phyloP scores from a whole-genome alignment of 805 yeast genomes.

The Starmerella cellae region DNA sequence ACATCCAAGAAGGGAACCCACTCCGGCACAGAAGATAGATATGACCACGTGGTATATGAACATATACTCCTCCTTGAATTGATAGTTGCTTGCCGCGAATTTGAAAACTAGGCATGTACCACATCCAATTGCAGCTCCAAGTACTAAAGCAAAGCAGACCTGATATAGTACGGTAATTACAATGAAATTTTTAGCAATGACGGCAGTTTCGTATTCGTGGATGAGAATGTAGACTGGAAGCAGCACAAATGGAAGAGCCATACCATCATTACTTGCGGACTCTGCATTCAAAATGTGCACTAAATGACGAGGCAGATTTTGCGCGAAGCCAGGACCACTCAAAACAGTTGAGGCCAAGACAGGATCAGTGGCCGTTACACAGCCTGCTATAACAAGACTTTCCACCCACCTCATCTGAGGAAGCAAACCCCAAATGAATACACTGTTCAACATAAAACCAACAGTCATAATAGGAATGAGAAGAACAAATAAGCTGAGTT shows the following conservation, averaged over 20 bases:
- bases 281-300: constrained; percentile 53
- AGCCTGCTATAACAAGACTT: constrained; percentile 49
- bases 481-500: constrained; percentile 44
- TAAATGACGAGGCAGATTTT: constrained; percentile 44
- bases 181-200: constrained; percentile 51
- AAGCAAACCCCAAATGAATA: constrained; percentile 47
- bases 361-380: constrained; percentile 70
- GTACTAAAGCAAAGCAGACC: constrained; percentile 31
- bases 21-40: constrained; percentile 48
- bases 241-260: constrained; percentile 47
- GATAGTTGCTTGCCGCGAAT: constrained; percentile 27
- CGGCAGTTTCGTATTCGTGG: constrained; percentile 34
- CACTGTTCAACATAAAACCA: constrained; percentile 55
- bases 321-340: constrained; percentile 61
- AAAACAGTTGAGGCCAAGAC: constrained; percentile 39
- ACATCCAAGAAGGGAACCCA: constrained; percentile 51
- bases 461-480: constrained; percentile 56
- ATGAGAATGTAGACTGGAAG: constrained; percentile 43
- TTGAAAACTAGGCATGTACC: constrained; percentile 39
- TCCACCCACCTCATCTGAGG: constrained; percentile 45
- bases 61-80: constrained; percentile 26
- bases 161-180: constrained; percentile 48
- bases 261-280: constrained; percentile 64
- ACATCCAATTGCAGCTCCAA: constrained; percentile 46
- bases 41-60: constrained; percentile 39